Percentiles rank a stretch among this genome's conserved stretches.
Evolutionary conservation across 495 filamentous ascomycete species (phyloP).

Genomic region (Hypoxylon fragiforme): DNA sequence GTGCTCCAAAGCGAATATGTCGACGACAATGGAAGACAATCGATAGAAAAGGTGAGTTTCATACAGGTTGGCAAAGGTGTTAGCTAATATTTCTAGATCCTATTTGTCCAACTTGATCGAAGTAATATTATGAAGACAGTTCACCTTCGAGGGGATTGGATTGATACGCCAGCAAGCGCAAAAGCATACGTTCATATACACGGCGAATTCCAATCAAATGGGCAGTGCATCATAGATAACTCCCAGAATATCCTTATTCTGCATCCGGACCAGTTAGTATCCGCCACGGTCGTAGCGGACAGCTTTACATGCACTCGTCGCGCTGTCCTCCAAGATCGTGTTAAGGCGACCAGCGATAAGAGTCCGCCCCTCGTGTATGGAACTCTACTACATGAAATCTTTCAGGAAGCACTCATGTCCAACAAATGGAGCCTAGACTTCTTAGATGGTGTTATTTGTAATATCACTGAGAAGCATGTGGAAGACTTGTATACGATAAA

Average conservation of each 20-base stretch:
- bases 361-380: conserved; percentile 83
- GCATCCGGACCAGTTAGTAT: conserved; percentile 94
- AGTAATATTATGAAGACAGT: conserved; percentile 66
- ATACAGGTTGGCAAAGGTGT: background rate
- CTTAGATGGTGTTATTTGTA: conserved; percentile 64
- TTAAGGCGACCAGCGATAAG: conserved; percentile 81
- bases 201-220: conserved; percentile 69
- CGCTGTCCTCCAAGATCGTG: conserved; percentile 88
- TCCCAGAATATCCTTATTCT: conserved; percentile 82
- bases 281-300: conserved; percentile 89
- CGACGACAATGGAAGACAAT: conserved; percentile 60
- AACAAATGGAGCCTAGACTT: conserved; percentile 79
- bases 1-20: conserved; percentile 68
- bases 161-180: conserved; percentile 70
- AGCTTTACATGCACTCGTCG: conserved; percentile 87
- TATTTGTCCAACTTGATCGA: conserved; percentile 75
- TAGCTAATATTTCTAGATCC: conserved; percentile 56
- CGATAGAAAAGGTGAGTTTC: conserved; percentile 68
- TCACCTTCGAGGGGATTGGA: conserved; percentile 81
- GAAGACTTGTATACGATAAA: conserved; percentile 86
- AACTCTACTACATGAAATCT: conserved; percentile 88
- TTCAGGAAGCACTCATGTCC: conserved; percentile 82
- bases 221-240: conserved; percentile 76
- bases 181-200: conserved; percentile 83
- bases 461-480: conserved; percentile 68